A percentile compares a stretch with the other conserved stretches of the same genome.
phyloP scores from a whole-genome alignment of 2,329 filamentous ascomycete genomes.

The Sporothrix euskadiensis region DNA sequence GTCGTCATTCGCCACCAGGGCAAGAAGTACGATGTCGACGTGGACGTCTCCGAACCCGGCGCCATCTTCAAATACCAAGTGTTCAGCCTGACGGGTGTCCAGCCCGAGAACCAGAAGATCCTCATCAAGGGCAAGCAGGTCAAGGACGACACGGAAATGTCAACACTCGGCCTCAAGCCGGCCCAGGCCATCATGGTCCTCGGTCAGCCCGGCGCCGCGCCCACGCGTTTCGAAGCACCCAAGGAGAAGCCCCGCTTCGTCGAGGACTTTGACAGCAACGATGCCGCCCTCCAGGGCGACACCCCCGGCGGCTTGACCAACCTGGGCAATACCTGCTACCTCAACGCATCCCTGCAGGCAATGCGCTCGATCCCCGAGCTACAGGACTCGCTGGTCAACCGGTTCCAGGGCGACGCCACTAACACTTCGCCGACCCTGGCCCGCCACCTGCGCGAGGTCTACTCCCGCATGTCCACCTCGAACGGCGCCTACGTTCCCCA shows the following conservation, averaged over 20 bases:
- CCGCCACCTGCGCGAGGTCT: slow-evolving; percentile 75
- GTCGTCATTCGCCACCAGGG: slow-evolving; percentile 94
- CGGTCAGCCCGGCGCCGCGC: slow-evolving; percentile 75
- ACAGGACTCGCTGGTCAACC: slow-evolving; percentile 69
- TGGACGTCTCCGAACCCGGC: slow-evolving; percentile 80
- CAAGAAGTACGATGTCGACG: slow-evolving; percentile 91
- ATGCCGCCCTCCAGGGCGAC: slow-evolving; percentile 77
- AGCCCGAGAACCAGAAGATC: slow-evolving; percentile 95
- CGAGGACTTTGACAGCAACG: slow-evolving; percentile 97
- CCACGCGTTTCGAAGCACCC: slow-evolving; percentile 65
- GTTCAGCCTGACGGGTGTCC: slow-evolving; percentile 91
- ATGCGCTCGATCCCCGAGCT: slow-evolving; percentile 87
- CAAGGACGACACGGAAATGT: slow-evolving; percentile 90
- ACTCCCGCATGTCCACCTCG: slow-evolving; percentile 85
- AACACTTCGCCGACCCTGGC: slow-evolving; percentile 61
- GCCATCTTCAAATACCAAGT: slow-evolving; percentile 95
- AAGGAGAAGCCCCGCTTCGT: slow-evolving; percentile 83
- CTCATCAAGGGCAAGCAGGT: slow-evolving; percentile 91
- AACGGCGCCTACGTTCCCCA: slow-evolving; percentile 83
- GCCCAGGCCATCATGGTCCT: slow-evolving; percentile 94
- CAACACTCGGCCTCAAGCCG: slow-evolving; percentile 79
- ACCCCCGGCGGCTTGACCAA: slow-evolving; percentile 88
- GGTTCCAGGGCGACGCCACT: slow-evolving; percentile 46
- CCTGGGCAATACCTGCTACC: slow-evolving; percentile 95
- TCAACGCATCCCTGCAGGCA: slow-evolving; percentile 95